Evolutionary conservation across 495 filamentous ascomycete species (phyloP), one percentile per base, ranked within the genome.

Genomic region (Annulohypoxylon stygium): DNA sequence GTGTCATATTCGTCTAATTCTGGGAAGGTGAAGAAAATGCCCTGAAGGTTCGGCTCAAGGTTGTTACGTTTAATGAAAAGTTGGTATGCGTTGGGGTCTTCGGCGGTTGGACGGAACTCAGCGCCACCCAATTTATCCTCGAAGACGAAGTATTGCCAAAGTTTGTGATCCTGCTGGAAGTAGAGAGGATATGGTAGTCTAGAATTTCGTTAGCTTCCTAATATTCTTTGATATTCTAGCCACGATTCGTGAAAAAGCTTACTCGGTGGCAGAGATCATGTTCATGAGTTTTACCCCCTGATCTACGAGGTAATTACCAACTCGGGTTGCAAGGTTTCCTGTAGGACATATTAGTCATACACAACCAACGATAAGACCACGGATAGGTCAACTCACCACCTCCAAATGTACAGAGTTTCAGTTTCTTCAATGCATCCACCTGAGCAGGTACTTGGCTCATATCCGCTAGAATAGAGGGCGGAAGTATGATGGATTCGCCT

Each of bases 121-220:
- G 69, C 75, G 0, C 82, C 82, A 8, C 83, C 80, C 0, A 78
- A 74, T 58, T 81, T 76, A 0, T 83, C 78, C 72, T 87, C 80
- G 73, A 84, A 83, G 67, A 87, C 76, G 30, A 89, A 78, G 65
- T 83, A 88, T 51, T 80, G 70, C 87, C 88, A 90, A 16, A 89
- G 78, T 50, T 83, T 75, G 0, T 34, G 69, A 10, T 81, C 67
- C 0, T 70, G 43, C 41, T 84, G 82, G 47, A 78, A 67, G 64
- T 83, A 76, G 1, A 80, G 18, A 6, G 80, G 79, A 62, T 53
- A 47, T 70, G 60, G 84, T 73, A 20, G 77, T 77, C 16, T 69
- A 3, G 11, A n/a, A 20, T 33, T 34, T 8, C 4, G 30, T 69
- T 43, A 69, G 58, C 30, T 26, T 55, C 6, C 0, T 25, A 1